Conservation (phyloP, 2,329 filamentous ascomycete genomes). For the Exophiala phaeomuriformis region DNA sequence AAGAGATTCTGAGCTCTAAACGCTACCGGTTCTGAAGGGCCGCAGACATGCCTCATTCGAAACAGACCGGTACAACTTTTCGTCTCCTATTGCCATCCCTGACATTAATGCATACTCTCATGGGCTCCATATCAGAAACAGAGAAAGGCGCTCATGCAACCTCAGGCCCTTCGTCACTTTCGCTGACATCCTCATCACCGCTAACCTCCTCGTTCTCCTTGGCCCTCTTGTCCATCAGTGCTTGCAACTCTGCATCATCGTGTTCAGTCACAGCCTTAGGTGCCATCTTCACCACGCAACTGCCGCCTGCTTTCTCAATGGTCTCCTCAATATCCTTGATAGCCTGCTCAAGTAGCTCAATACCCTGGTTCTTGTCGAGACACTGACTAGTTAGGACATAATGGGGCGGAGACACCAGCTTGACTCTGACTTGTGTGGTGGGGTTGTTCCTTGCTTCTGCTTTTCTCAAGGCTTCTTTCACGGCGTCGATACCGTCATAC, state of each 20-base stretch:
- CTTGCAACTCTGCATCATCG: slow-evolving; percentile 93
- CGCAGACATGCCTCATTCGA: neutral
- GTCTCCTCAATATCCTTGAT: slow-evolving; percentile 78
- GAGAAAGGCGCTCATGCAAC: slow-evolving; percentile 21
- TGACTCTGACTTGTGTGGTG: slow-evolving; percentile 94
- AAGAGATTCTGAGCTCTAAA: neutral
- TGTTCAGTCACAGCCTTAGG: slow-evolving; percentile 98
- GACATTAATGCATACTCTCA: neutral
- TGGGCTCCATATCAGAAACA: neutral
- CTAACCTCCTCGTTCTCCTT: slow-evolving; percentile 96
- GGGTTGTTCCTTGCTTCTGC: slow-evolving; percentile 89
- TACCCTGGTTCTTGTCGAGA: slow-evolving; percentile 83
- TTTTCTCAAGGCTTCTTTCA: slow-evolving; percentile 84
- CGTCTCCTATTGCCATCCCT: neutral
- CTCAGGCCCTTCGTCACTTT: slow-evolving; percentile 73
- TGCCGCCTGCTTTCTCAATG: slow-evolving; percentile 71
- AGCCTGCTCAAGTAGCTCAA: slow-evolving; percentile 75
- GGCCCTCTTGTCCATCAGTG: slow-evolving; percentile 98
- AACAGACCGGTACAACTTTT: neutral
- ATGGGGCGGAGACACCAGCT: slow-evolving; percentile 92
- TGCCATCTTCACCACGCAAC: slow-evolving; percentile 90
- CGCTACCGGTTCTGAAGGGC: neutral
- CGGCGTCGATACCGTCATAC: slow-evolving; percentile 96
- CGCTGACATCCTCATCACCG: slow-evolving; percentile 91
- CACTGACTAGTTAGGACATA: slow-evolving; percentile 96